Percentiles rank a stretch among this genome's conserved stretches.
Conservation (phyloP, 805 yeast genomes). For the Starmerella sirachaensis region DNA sequence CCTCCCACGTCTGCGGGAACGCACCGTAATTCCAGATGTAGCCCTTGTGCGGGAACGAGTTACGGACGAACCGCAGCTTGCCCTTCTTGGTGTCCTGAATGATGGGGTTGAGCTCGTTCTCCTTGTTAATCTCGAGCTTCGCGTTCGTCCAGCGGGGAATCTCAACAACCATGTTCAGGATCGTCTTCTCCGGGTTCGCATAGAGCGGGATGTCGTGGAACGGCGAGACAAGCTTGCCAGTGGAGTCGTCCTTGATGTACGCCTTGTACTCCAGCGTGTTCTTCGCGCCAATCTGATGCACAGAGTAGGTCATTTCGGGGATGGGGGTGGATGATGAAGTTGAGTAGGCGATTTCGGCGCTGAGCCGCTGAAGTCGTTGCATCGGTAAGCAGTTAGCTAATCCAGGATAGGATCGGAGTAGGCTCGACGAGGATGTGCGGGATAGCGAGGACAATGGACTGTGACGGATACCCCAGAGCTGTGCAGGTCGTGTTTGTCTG, state of each 20-base stretch:
- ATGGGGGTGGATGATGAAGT: slow-evolving; percentile 4
- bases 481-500: not conserved
- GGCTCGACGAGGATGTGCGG: too few relatives aligned
- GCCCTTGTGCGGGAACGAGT: slow-evolving; percentile 98
- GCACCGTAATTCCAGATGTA: slow-evolving; percentile 98
- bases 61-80: slow-evolving; percentile 86
- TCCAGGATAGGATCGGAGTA: too few relatives aligned
- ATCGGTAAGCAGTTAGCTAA: slow-evolving; percentile 12
- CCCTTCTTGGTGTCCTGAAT: slow-evolving; percentile 97
- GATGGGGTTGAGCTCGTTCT: slow-evolving; percentile 76
- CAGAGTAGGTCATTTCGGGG: slow-evolving; percentile 38
- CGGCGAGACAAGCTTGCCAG: slow-evolving; percentile 83
- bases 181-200: slow-evolving; percentile 85
- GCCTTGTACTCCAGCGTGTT: slow-evolving; percentile 90
- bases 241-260: slow-evolving; percentile 73
- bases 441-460: too few relatives aligned
- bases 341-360: slow-evolving; percentile 10
- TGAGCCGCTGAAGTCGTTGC: slow-evolving; percentile 13
- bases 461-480: not conserved
- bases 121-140: slow-evolving; percentile 87
- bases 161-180: slow-evolving; percentile 85
- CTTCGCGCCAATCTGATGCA: slow-evolving; percentile 92
- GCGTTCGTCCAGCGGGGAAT: slow-evolving; percentile 99
- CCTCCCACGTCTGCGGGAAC: slow-evolving; percentile 98
- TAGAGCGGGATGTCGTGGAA: slow-evolving; percentile 90